phyloP scores from a whole-genome alignment of 306 rosid species.

The Parietaria judaica region DNA sequence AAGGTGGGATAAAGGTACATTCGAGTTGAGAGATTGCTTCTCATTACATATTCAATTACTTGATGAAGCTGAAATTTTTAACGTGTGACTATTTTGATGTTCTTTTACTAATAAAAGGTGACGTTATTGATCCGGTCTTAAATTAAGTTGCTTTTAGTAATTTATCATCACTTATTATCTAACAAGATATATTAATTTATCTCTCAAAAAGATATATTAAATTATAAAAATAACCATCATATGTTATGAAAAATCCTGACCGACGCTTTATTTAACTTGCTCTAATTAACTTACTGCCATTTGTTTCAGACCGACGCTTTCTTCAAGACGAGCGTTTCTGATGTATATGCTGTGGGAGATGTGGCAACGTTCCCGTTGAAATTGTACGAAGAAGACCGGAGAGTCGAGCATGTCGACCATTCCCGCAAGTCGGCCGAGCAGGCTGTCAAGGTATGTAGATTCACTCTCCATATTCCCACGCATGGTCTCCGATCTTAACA shows the following conservation, averaged over 20 bases:
- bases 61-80: background rate
- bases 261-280: too few relatives aligned
- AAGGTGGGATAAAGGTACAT: constrained; percentile 89
- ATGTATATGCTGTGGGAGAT: constrained; percentile 95
- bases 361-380: constrained; percentile 93
- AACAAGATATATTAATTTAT: too few relatives aligned
- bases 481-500: too few relatives aligned
- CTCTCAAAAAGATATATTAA: too few relatives aligned
- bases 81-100: background rate
- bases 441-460: constrained; percentile 66
- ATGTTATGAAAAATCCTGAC: too few relatives aligned
- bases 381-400: constrained; percentile 67
- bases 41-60: background rate
- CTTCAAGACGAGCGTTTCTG: constrained; percentile 75
- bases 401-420: constrained; percentile 97
- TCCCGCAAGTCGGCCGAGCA: constrained; percentile 99
- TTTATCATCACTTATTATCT: too few relatives aligned
- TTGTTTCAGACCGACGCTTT: constrained; percentile 70
- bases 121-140: too few relatives aligned
- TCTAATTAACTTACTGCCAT: background rate
- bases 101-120: too few relatives aligned
- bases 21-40: background rate
- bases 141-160: too few relatives aligned
- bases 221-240: too few relatives aligned
- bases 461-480: background rate